These are phyloP conservation scores for Venturiaceae sp. DNA, from an alignment of 2,329 filamentous ascomycete genomes.

Conservation along the genomic window DNA sequence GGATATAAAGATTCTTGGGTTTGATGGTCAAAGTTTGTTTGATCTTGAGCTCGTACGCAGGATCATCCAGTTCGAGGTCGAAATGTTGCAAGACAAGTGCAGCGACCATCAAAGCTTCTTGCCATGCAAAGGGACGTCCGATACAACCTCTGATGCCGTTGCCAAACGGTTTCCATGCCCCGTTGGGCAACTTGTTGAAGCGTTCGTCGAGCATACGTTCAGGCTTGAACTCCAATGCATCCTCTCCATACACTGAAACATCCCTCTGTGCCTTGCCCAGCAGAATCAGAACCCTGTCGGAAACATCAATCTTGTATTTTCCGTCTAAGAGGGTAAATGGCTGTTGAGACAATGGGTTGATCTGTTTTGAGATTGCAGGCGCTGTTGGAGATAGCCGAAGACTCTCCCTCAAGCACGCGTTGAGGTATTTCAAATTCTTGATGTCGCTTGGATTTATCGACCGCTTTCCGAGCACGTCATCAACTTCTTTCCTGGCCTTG, in stretches of 20 bases:
- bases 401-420: constrained; percentile 17
- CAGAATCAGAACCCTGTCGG: constrained; percentile 20
- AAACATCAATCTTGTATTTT: constrained; percentile 25
- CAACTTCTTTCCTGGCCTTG: too few relatives aligned
- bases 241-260: constrained; percentile 31
- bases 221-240: constrained; percentile 33
- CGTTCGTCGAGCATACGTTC: constrained; percentile 37
- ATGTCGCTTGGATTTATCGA: too few relatives aligned
- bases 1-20: constrained; percentile 29
- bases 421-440: too few relatives aligned
- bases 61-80: constrained; percentile 32
- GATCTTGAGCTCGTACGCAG: constrained; percentile 32
- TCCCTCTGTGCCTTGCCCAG: constrained; percentile 29
- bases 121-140: constrained; percentile 44
- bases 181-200: constrained; percentile 25
- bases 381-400: constrained; percentile 45
- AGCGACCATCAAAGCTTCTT: constrained; percentile 37
- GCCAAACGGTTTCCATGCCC: constrained; percentile 44
- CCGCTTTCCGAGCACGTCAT: too few relatives aligned
- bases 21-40: constrained; percentile 37
- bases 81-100: constrained; percentile 36
- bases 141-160: constrained; percentile 44
- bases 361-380: constrained; percentile 37
- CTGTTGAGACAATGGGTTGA: too few relatives aligned
- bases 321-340: constrained; percentile 22